A percentile compares a stretch with the other conserved stretches of the same genome.
These are phyloP conservation scores for Blastomyces emzantsi DNA, from an alignment of 2,329 filamentous ascomycete species.

Conservation along the genomic window DNA sequence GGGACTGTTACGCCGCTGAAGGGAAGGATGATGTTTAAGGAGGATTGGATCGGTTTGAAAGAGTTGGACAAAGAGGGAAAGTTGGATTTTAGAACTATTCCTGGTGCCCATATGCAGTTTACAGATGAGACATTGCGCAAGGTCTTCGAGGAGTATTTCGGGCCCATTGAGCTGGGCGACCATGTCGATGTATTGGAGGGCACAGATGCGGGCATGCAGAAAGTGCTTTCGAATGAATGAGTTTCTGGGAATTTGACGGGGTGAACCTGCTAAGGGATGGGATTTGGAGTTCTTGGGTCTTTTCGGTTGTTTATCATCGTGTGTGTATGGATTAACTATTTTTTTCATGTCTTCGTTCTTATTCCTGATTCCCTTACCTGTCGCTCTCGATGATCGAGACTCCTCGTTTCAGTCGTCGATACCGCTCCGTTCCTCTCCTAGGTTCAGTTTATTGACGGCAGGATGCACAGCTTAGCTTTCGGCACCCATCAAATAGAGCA, in stretches of 20 bases:
- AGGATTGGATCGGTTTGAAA: slow-evolving; percentile 90
- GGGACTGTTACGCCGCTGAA: slow-evolving; percentile 56
- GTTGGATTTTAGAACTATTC: slow-evolving; percentile 62
- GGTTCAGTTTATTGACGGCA: not conserved
- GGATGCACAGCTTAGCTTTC: not conserved
- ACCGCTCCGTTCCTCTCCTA: not conserved
- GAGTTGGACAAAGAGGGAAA: slow-evolving; percentile 68
- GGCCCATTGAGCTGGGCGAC: slow-evolving; percentile 10
- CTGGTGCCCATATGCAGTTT: slow-evolving; percentile 79
- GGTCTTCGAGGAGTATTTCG: slow-evolving; percentile 50
- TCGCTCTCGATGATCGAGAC: not conserved
- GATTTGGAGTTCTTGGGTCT: not conserved
- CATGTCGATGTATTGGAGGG: not conserved
- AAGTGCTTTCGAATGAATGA: slow-evolving; percentile 4
- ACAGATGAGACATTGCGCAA: slow-evolving; percentile 55
- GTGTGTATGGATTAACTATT: not conserved
- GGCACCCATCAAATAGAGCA: not conserved
- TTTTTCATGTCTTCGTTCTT: not conserved
- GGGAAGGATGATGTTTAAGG: slow-evolving; percentile 64
- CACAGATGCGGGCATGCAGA: not conserved
- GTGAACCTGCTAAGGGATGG: not conserved
- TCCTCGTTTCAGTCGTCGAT: not conserved
- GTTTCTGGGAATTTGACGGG: not conserved
- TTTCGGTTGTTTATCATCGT: not conserved
- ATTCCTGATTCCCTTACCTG: not conserved